Conservation (phyloP, 2,329 filamentous ascomycete genomes). For the Alternaria panax region DNA sequence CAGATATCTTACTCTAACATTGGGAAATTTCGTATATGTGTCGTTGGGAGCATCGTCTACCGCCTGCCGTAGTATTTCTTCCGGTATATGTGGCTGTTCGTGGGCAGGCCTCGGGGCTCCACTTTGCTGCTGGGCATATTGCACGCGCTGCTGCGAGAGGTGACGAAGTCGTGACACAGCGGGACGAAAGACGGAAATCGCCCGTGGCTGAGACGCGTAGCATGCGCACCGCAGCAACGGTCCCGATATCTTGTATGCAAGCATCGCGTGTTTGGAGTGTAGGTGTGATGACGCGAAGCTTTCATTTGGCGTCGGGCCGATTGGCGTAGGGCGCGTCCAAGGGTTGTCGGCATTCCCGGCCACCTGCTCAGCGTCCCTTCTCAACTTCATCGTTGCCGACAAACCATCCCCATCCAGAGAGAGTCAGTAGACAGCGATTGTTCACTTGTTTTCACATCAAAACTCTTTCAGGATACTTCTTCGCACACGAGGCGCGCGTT, state of each 20-base stretch:
- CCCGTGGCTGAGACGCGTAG: background rate
- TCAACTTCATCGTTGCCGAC: background rate
- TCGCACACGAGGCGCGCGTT: too few species aligned
- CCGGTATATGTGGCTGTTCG: constrained; percentile 12
- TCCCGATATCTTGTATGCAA: constrained; percentile 6
- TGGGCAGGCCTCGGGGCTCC: constrained; percentile 7
- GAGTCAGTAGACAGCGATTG: background rate
- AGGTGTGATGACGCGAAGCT: constrained; percentile 14
- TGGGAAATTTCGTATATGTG: constrained; percentile 13
- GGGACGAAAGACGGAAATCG: background rate
- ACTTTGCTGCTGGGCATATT: constrained; percentile 10
- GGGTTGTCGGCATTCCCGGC: background rate
- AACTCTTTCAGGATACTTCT: background rate
- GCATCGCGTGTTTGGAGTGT: constrained; percentile 17
- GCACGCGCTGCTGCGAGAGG: constrained; percentile 9
- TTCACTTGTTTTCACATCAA: background rate
- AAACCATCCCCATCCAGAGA: background rate
- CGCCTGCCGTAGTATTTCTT: constrained; percentile 5
- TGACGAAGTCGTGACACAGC: constrained; percentile 4
- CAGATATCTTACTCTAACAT: constrained; percentile 32
- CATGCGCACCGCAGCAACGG: constrained; percentile 10
- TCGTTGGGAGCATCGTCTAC: background rate
- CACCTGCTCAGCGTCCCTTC: background rate
- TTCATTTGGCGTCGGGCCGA: constrained; percentile 17
- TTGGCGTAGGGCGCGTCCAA: constrained; percentile 11